Evolutionary conservation across 2,329 filamentous ascomycete genomes (phyloP).

Genomic region (Hypomyces rosellus): DNA sequence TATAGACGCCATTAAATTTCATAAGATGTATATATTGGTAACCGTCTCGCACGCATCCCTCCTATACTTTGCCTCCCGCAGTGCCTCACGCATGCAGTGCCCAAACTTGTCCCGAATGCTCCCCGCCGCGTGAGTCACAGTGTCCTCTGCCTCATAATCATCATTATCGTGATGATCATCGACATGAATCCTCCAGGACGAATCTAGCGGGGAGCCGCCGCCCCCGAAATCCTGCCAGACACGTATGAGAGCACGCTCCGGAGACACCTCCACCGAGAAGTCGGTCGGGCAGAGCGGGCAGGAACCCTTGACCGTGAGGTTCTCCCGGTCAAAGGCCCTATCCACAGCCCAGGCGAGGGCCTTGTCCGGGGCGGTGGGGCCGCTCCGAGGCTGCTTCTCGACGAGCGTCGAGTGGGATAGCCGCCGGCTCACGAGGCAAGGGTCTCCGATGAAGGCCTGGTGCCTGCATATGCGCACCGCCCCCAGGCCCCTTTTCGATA

Average conservation of each 20-base stretch:
- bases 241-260: background rate
- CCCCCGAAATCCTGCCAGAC: slow-evolving; percentile 13
- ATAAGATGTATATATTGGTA: background rate
- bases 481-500: background rate
- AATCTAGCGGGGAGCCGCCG: slow-evolving; percentile 6
- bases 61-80: background rate
- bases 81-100: background rate
- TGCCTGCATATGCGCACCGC: background rate
- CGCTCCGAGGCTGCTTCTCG: background rate
- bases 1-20: background rate
- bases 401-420: background rate
- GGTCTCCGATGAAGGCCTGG: background rate
- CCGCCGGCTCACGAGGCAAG: background rate
- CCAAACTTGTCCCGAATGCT: background rate
- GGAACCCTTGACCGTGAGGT: background rate
- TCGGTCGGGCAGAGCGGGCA: slow-evolving; percentile 10
- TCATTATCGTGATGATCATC: background rate
- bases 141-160: background rate
- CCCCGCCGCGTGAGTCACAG: background rate
- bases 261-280: slow-evolving; percentile 1
- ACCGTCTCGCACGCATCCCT: background rate
- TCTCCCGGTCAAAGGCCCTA: background rate
- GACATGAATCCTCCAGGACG: background rate
- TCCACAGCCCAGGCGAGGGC: background rate
- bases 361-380: background rate